phyloP scores from a whole-genome alignment of 2,329 filamentous ascomycete genomes.

The Trichoderma sp. region DNA sequence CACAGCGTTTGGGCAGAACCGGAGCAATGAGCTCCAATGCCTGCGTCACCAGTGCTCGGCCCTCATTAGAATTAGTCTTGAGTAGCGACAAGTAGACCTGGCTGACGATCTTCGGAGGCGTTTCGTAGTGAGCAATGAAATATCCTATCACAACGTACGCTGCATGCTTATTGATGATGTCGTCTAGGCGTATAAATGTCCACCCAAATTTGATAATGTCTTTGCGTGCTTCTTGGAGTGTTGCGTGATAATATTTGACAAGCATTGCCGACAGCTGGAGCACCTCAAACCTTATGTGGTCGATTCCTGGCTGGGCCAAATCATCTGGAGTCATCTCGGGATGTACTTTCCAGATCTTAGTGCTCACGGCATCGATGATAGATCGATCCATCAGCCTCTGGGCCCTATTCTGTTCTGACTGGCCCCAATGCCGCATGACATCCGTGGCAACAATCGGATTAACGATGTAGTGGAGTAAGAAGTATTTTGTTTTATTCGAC shows the following conservation, averaged over 20 bases:
- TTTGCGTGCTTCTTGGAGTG: conserved; percentile 87
- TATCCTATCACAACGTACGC: conserved; percentile 96
- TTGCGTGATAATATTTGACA: conserved; percentile 88
- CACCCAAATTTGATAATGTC: conserved; percentile 99
- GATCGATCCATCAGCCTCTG: conserved; percentile 79
- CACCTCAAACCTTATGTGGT: conserved; percentile 93
- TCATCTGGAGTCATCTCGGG: conserved; percentile 81
- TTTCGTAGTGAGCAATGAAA: conserved; percentile 96
- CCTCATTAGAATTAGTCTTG: conserved; percentile 92
- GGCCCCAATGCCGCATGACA: conserved; percentile 77
- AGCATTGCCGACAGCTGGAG: conserved; percentile 92
- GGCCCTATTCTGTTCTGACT: conserved; percentile 51
- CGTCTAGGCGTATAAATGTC: conserved; percentile 97
- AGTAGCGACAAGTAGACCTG: conserved; percentile 92
- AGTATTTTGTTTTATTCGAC: conserved; percentile 88
- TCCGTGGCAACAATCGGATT: conserved; percentile 98
- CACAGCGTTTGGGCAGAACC: conserved; percentile 81
- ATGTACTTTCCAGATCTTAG: conserved; percentile 90
- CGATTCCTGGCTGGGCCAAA: conserved; percentile 77
- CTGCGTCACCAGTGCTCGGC: conserved; percentile 85
- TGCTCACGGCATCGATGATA: conserved; percentile 86
- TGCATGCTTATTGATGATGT: conserved; percentile 98
- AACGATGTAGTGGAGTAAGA: conserved; percentile 84
- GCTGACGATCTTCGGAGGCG: conserved; percentile 89
- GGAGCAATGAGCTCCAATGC: conserved; percentile 94